Evolutionary conservation across 805 yeast genomes (phyloP).

Genomic region (Wickerhamiella occidentalis): DNA sequence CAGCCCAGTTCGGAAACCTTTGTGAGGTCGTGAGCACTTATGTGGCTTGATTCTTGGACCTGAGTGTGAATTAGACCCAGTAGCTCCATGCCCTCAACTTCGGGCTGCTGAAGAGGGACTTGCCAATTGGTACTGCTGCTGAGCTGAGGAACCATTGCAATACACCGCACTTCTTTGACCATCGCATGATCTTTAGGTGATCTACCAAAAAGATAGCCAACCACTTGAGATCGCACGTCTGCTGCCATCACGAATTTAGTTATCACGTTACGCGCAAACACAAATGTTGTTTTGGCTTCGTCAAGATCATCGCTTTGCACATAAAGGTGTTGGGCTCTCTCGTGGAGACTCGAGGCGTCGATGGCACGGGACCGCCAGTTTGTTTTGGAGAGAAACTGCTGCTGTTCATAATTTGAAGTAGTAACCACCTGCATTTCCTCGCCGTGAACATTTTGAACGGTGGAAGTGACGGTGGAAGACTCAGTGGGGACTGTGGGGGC

Average conservation of each 20-base stretch:
- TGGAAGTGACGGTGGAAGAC: slow-evolving; percentile 65
- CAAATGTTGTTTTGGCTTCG: slow-evolving; percentile 50
- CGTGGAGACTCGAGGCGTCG: slow-evolving; percentile 56
- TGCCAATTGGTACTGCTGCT: slow-evolving; percentile 59
- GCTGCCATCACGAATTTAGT: slow-evolving; percentile 67
- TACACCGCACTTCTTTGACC: slow-evolving; percentile 60
- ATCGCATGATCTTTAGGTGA: slow-evolving; percentile 59
- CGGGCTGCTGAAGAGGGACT: slow-evolving; percentile 40
- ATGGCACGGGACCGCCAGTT: slow-evolving; percentile 89
- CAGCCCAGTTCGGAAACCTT: slow-evolving; percentile 40
- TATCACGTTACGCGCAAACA: slow-evolving; percentile 72
- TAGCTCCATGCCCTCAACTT: slow-evolving; percentile 45
- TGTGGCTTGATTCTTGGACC: slow-evolving; percentile 46
- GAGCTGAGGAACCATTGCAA: slow-evolving; percentile 78
- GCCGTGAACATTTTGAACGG: slow-evolving; percentile 84
- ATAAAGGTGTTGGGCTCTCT: slow-evolving; percentile 64
- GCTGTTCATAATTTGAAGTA: slow-evolving; percentile 77
- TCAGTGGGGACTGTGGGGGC: slow-evolving; percentile 45
- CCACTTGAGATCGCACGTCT: slow-evolving; percentile 72
- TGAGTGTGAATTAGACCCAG: slow-evolving; percentile 95
- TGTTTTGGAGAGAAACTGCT: slow-evolving; percentile 65
- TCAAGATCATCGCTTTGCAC: slow-evolving; percentile 40
- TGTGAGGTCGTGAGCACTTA: slow-evolving; percentile 62
- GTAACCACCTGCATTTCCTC: slow-evolving; percentile 93
- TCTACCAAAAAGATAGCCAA: slow-evolving; percentile 68